These are phyloP conservation scores for Euphorbia pulcherrima DNA, from an alignment of 345 rosid species.

Conservation along the genomic window DNA sequence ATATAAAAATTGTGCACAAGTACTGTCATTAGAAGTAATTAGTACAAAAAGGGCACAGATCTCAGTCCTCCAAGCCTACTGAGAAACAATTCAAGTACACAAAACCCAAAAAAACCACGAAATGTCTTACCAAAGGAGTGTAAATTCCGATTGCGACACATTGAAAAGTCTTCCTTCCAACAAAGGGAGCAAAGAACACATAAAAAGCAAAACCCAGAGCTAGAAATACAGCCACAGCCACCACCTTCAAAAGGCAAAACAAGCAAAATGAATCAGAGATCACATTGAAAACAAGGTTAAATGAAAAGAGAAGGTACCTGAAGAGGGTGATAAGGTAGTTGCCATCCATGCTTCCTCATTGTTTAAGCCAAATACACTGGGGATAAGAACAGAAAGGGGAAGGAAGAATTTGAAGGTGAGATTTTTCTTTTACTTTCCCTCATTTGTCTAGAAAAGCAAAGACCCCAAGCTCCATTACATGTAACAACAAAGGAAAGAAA, in stretches of 20 bases:
- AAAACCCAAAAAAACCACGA: neutral
- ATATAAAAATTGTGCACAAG: slow-evolving; percentile 18
- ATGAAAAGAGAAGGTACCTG: slow-evolving; percentile 45
- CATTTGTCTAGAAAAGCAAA: slow-evolving; percentile 37
- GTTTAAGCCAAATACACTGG: slow-evolving; percentile 32
- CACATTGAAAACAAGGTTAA: neutral
- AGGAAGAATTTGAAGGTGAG: slow-evolving; percentile 5
- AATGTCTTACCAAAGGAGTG: slow-evolving; percentile 78
- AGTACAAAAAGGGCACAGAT: slow-evolving; percentile 35
- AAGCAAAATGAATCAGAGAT: slow-evolving; percentile 25
- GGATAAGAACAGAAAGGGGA: slow-evolving; percentile 15
- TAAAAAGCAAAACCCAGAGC: slow-evolving; percentile 97
- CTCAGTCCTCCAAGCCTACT: slow-evolving; percentile 29
- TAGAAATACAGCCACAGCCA: slow-evolving; percentile 96
- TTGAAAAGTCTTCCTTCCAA: slow-evolving; percentile 76
- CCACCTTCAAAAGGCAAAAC: slow-evolving; percentile 59
- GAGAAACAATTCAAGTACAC: neutral
- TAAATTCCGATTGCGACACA: slow-evolving; percentile 80
- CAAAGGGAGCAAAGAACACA: slow-evolving; percentile 98
- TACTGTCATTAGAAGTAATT: slow-evolving; percentile 15
- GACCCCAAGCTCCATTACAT: slow-evolving; percentile 24
- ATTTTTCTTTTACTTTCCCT: slow-evolving; percentile 30
- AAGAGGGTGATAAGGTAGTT: slow-evolving; percentile 97
- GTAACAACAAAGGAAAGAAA: slow-evolving; percentile 22
- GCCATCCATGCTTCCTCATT: slow-evolving; percentile 99